These are phyloP conservation scores for Bisporella sp. DNA, from an alignment of 2,329 filamentous ascomycete genomes.

Conservation along the genomic window DNA sequence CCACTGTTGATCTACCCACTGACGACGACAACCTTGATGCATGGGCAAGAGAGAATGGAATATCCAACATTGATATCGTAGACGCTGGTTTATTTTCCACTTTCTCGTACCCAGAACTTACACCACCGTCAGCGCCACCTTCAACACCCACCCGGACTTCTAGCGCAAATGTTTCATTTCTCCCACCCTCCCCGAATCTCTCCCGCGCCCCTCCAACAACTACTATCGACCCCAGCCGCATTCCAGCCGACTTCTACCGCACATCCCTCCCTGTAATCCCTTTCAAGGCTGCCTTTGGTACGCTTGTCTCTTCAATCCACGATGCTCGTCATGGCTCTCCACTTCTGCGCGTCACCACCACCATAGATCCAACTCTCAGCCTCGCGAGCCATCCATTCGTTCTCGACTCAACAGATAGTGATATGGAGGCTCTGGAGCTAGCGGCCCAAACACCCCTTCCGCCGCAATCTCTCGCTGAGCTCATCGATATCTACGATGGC, in stretches of 20 bases:
- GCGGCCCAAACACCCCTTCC: slow-evolving; percentile 3
- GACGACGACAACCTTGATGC: too few species aligned
- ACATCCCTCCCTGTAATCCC: neutral
- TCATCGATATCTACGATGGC: slow-evolving; percentile 2
- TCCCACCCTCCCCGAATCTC: neutral
- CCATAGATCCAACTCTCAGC: too few species aligned
- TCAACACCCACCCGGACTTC: too few species aligned
- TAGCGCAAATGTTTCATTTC: too few species aligned
- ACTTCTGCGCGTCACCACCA: neutral
- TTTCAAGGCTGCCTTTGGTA: too few species aligned
- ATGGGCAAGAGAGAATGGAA: too few species aligned
- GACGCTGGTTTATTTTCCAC: too few species aligned
- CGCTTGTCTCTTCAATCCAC: neutral
- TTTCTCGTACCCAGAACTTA: too few species aligned
- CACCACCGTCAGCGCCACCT: too few species aligned
- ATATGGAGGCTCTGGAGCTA: neutral
- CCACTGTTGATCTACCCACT: too few species aligned
- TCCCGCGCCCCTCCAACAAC: neutral
- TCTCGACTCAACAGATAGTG: neutral
- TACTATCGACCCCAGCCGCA: neutral
- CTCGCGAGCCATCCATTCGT: neutral
- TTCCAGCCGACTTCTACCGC: neutral
- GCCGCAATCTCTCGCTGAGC: slow-evolving; percentile 7
- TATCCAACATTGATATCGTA: too few species aligned
- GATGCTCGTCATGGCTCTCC: neutral